Conservation (phyloP, 1,139 yeast genomes). For the Candida anutae region DNA sequence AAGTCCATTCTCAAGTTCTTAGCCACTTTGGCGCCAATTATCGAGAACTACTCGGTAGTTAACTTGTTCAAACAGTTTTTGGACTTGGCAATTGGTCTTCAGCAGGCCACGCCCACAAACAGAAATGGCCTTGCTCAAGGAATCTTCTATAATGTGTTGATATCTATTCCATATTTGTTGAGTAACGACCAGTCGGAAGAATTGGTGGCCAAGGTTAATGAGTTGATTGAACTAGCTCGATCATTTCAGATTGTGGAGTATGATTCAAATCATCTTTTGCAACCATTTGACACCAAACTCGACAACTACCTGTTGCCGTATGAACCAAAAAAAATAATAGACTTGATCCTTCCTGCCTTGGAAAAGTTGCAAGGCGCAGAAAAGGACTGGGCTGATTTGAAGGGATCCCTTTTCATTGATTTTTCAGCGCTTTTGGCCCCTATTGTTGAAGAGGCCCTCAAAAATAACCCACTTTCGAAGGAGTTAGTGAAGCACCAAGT, state of each 20-base stretch:
- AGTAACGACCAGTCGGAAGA: constrained; percentile 34
- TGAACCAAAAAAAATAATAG: constrained; percentile 42
- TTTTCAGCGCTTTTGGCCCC: constrained; percentile 27
- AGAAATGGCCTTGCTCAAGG: constrained; percentile 63
- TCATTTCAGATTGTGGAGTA: constrained; percentile 21
- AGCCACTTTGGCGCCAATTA: constrained; percentile 55
- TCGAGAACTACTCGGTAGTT: constrained; percentile 45
- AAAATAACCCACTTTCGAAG: constrained; percentile 30
- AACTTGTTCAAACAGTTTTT: constrained; percentile 50
- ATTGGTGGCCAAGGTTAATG: constrained; percentile 30
- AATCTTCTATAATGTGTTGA: constrained; percentile 53
- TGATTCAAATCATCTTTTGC: constrained; percentile 17
- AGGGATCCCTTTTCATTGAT: constrained; percentile 24
- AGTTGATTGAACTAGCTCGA: constrained; percentile 39
- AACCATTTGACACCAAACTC: constrained; percentile 33
- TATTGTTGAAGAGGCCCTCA: constrained; percentile 27
- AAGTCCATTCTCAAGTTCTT: constrained; percentile 68
- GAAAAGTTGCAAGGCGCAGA: constrained; percentile 22
- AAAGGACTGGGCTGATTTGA: constrained; percentile 18
- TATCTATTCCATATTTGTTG: constrained; percentile 64
- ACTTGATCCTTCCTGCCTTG: constrained; percentile 51
- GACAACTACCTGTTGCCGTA: constrained; percentile 41
- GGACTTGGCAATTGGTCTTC: constrained; percentile 49
- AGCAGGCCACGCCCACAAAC: constrained; percentile 22
- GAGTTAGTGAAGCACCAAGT: constrained; percentile 37